Evolutionary conservation across 352 stramenopile species (phyloP), one percentile per base, ranked within the genome.

Genomic region (Globisporangium perplexum): DNA sequence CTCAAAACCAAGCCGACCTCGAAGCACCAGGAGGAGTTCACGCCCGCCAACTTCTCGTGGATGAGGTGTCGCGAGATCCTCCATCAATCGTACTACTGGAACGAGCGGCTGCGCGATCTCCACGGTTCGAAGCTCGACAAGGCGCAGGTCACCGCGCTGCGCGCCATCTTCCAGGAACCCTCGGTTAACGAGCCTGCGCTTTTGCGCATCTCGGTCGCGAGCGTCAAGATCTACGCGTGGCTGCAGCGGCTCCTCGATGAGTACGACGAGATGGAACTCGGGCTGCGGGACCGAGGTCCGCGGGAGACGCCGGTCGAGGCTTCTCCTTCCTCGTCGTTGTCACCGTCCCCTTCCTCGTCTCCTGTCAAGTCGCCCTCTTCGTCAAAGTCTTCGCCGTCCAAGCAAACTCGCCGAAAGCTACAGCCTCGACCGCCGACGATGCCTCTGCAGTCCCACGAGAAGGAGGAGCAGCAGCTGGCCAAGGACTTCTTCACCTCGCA

Each of bases 171-270:
- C 17, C 75, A 89, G 45, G 72, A 87, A 35, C 74, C 78, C 6
- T 68, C 62, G 0, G 72, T 89, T 31, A 78, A 68, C 20, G 72
- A 83, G 44, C 59, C 59, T 7, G 58, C 74, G 12, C 83, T 89
- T 36, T 60, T 79, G 1, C 75, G 74, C 20, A 75, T 86, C 28
- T 69, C 71, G 15, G 66, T 69, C 26, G 75, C 78, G 4, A 75
- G 69, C n/a, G 70, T 76, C 45, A 87, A 87, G 49, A 73, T 89
- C 22, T 86, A 77, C 36, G 20, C 57, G 28, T 87, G 76, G 76
- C 60, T 89, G 18, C 74, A 86, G 48, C 69, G 64, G 6, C 63
- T 89, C 14, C 55, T 89, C 10, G 72, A 85, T 22, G 70, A 87
- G 28, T 79, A 69, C 49, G 73, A 85, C 53, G 73, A 84, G 39